Percentiles rank a stretch among this genome's conserved stretches.
Evolutionary conservation across 1,139 yeast species (phyloP).

Genomic region (Pichia kudriavzevii): DNA sequence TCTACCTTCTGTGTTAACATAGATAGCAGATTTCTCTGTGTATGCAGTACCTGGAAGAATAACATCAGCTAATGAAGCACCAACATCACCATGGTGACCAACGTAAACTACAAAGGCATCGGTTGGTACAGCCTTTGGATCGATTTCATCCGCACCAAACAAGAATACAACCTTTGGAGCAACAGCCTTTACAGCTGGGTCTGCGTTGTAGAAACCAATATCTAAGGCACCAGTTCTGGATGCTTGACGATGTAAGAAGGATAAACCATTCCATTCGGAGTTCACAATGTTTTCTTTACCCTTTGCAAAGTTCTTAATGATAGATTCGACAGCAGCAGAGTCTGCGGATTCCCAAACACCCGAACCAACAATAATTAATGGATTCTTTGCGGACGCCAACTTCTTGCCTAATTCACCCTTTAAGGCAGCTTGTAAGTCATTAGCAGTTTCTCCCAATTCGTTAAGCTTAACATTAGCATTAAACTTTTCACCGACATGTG

Average conservation of each 20-base stretch:
- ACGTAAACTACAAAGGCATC: constrained; percentile 87
- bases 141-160: constrained; percentile 78
- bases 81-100: constrained; percentile 89
- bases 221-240: constrained; percentile 83
- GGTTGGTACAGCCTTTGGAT: constrained; percentile 62
- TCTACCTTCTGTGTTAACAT: constrained; percentile 87
- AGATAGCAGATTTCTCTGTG: constrained; percentile 85
- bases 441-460: constrained; percentile 56
- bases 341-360: constrained; percentile 69
- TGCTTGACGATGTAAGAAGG: constrained; percentile 79
- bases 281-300: constrained; percentile 57
- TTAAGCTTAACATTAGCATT: constrained; percentile 68
- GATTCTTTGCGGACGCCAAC: constrained; percentile 60
- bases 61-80: constrained; percentile 86
- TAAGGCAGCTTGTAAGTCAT: constrained; percentile 54
- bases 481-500: constrained; percentile 68
- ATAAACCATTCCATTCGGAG: constrained; percentile 77
- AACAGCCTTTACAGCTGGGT: constrained; percentile 38
- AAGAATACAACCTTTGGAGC: constrained; percentile 73
- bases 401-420: constrained; percentile 64
- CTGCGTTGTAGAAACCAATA: constrained; percentile 63
- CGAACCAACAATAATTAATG: constrained; percentile 77
- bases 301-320: constrained; percentile 56
- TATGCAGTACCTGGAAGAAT: constrained; percentile 83
- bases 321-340: constrained; percentile 53